Evolutionary conservation across 345 rosid genomes (phyloP).

Genomic region (Citrus hindsii): DNA sequence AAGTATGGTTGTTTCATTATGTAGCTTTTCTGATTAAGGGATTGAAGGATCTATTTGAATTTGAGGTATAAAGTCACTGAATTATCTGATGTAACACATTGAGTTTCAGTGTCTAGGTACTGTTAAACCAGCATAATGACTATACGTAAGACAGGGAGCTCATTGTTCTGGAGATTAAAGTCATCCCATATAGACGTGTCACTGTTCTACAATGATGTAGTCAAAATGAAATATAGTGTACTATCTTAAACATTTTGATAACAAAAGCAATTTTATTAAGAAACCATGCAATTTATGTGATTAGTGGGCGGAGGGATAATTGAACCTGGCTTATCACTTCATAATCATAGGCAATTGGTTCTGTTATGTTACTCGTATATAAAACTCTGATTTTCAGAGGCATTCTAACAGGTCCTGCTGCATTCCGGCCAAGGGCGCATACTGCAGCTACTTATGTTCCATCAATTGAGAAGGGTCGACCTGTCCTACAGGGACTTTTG

Average conservation of each 20-base stretch:
- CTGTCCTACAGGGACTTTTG: slow-evolving; percentile 93
- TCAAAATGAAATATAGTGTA: background rate
- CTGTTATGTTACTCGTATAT: background rate
- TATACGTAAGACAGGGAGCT: background rate
- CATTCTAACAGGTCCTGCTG: slow-evolving; percentile 81
- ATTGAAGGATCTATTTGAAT: background rate
- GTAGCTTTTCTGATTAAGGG: background rate
- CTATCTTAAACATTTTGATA: background rate
- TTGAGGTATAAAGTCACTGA: background rate
- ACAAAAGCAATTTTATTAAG: background rate
- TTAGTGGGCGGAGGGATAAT: background rate
- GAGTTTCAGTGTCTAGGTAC: background rate
- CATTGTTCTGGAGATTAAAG: background rate
- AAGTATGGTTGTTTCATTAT: background rate
- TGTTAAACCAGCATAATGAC: background rate
- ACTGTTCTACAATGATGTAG: background rate
- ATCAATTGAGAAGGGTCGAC: slow-evolving; percentile 90
- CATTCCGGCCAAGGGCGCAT: slow-evolving; percentile 91
- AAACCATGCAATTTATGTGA: background rate
- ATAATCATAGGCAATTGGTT: background rate
- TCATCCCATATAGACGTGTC: background rate
- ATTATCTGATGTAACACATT: background rate
- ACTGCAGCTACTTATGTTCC: slow-evolving; percentile 55
- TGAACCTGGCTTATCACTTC: background rate
- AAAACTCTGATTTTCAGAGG: slow-evolving; percentile 12